Base-by-base conservation (phyloP, 441 rosid species). In the Breynia disticha region DNA sequence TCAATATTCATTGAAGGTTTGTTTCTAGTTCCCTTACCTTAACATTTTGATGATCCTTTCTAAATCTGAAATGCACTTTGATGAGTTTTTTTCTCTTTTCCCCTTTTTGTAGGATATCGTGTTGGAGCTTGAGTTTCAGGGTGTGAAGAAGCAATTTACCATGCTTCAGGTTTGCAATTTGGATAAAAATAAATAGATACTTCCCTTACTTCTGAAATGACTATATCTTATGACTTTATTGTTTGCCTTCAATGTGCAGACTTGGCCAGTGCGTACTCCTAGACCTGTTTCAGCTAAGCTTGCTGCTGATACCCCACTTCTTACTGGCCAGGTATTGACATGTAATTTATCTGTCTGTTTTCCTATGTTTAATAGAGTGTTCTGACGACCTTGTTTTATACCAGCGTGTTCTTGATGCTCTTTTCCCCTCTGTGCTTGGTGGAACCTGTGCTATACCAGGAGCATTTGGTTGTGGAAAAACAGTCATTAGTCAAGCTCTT, bases 401-500 rank as follows among this genome's bases (percentile, higher is more conserved):
- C 38, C 83, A 94, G 99, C 95, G 99, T 67, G 97, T 94, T 64
- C 97, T 90, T 66, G 97, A 94, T 81, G 99, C 99, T 16, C 96
- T 94, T 66, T 94, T 94, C 74, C 99, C 99, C 52, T 94, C 99
- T 0, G 97, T 94, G 68, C 96, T 94, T 65, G 97, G 99, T 69
- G 99, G 99, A 67, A 94, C 99, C 62, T 94, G 99, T 81, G 97
- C 99, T 53, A 94, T 90, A 51, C 97, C 99, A 62, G 97, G 99
- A 63, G 99, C 99, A 19, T 94, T 94, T 82, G 99, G 99, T 11
- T 87, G 99, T 82, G 99, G 99, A 42, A 94, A 94, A 86, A 94
- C 97, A 54, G 99, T 94, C 70, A 94, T 94, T 64, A 94, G 99
- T 75, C 99, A 90, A 77, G 99, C 99, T 69, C 96, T 94, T 75